Percentiles rank a stretch among this genome's conserved stretches.
Evolutionary conservation across 345 rosid species (phyloP).

Genomic region (Eucalyptus regnans): DNA sequence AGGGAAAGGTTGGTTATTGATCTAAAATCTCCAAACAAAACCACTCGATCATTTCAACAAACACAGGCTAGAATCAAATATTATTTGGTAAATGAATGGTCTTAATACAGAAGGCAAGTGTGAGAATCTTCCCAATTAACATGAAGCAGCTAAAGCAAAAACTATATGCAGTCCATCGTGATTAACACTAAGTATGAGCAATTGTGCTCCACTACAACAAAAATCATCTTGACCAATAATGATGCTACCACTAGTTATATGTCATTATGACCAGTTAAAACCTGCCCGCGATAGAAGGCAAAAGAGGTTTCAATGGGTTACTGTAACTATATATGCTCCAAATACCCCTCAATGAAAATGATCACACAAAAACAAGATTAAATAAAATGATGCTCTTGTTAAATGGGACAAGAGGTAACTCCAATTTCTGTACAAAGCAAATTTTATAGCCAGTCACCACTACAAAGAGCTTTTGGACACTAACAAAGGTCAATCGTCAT

Average conservation of each 20-base stretch:
- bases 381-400: neutral
- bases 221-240: neutral
- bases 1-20: neutral
- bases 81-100: neutral
- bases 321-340: neutral
- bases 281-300: neutral
- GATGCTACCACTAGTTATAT: neutral
- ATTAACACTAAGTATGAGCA: neutral
- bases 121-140: neutral
- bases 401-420: neutral
- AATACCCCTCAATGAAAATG: neutral
- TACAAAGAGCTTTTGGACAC: neutral
- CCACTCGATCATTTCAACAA: neutral
- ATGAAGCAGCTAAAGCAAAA: neutral
- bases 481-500: neutral
- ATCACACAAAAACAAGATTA: neutral
- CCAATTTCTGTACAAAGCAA: neutral
- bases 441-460: neutral
- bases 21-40: neutral
- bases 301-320: neutral
- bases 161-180: neutral
- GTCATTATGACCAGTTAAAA: neutral
- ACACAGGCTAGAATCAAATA: neutral
- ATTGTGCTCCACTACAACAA: neutral
- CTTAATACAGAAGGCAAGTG: neutral